These are phyloP conservation scores for Xenoacremonium recifei DNA, from an alignment of 2,329 filamentous ascomycete species.

Conservation along the genomic window DNA sequence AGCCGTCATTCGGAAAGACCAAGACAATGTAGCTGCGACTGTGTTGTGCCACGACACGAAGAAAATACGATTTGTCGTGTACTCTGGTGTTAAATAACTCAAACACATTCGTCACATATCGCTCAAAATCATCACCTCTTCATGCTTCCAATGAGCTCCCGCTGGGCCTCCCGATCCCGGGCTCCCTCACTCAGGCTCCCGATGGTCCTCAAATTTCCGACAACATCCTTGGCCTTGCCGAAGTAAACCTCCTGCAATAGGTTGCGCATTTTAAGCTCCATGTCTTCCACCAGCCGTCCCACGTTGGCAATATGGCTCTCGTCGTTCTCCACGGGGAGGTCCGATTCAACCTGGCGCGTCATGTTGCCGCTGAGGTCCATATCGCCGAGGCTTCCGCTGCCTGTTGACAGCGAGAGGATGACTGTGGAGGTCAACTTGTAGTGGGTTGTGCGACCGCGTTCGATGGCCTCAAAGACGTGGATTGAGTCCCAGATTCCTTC, in stretches of 20 bases:
- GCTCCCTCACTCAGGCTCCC: constrained; percentile 80
- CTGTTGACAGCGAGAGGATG: constrained; percentile 79
- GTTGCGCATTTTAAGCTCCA: constrained; percentile 99
- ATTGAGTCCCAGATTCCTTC: constrained; percentile 96
- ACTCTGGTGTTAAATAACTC: too few species aligned
- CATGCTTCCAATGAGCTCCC: constrained; percentile 77
- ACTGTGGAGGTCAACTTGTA: constrained; percentile 98
- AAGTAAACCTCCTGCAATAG: constrained; percentile 98
- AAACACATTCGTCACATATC: constrained; percentile 1
- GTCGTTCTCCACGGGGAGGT: constrained; percentile 85
- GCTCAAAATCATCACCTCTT: constrained; percentile 43
- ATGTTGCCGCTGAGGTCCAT: constrained; percentile 97
- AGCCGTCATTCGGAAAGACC: too few species aligned
- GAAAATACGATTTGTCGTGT: too few species aligned
- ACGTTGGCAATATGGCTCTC: constrained; percentile 95
- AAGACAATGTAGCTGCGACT: too few species aligned
- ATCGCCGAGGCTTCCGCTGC: constrained; percentile 62
- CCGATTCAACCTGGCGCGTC: constrained; percentile 93
- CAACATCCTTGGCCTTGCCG: constrained; percentile 97
- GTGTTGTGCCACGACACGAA: too few species aligned
- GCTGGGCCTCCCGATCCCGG: constrained; percentile 79
- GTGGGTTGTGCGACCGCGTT: constrained; percentile 86
- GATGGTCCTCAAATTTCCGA: constrained; percentile 89
- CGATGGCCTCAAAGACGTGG: constrained; percentile 95
- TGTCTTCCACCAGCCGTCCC: constrained; percentile 91